phyloP scores from a whole-genome alignment of 129 eudicot genomes.

The Flaveria sonorensis region DNA sequence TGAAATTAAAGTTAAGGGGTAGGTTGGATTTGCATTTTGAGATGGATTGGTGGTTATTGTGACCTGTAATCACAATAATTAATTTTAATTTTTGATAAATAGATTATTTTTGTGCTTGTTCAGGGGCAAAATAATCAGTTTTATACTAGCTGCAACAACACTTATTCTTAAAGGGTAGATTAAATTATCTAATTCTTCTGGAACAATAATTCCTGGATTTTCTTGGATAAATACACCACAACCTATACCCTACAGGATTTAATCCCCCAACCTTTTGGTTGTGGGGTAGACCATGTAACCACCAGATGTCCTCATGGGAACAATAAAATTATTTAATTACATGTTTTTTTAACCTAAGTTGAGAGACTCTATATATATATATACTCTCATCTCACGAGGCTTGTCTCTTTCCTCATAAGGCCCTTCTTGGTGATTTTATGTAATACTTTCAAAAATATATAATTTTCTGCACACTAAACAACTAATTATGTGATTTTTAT shows the following conservation, averaged over 20 bases:
- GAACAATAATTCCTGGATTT: too few relatives aligned
- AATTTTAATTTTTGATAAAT: not conserved
- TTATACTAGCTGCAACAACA: conserved; percentile 7
- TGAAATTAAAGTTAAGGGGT: not conserved
- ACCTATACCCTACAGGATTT: too few relatives aligned
- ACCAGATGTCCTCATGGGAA: too few relatives aligned
- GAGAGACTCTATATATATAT: not conserved
- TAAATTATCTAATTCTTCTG: not conserved
- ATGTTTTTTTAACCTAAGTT: not conserved
- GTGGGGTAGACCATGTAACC: too few relatives aligned
- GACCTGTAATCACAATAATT: not conserved
- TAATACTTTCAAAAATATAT: not conserved
- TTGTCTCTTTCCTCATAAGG: not conserved
- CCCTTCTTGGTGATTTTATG: not conserved
- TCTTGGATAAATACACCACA: too few relatives aligned
- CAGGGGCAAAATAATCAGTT: not conserved
- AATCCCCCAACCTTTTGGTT: too few relatives aligned
- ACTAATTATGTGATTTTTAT: not conserved
- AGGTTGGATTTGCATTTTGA: not conserved
- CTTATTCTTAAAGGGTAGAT: not conserved
- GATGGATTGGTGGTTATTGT: not conserved
- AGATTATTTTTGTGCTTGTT: not conserved
- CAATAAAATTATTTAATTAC: not conserved
- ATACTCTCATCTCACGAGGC: conserved; percentile 1
- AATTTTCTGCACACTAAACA: not conserved